A percentile compares a stretch with the other conserved stretches of the same genome.
Conservation (phyloP, 2,329 filamentous ascomycete species). For the Pyrenophora teres region DNA sequence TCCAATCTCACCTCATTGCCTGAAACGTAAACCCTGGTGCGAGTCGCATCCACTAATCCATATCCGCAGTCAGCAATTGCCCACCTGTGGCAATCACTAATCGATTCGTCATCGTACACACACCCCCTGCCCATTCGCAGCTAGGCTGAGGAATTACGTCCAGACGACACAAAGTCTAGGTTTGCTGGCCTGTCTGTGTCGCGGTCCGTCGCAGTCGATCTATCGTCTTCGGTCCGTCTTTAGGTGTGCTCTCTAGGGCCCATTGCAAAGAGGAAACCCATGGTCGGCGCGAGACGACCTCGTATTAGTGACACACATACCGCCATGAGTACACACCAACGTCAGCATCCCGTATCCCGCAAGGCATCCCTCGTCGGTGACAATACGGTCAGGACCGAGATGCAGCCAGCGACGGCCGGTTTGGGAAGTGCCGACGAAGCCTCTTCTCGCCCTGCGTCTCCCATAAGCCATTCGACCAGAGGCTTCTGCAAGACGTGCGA, state of each 20-base stretch:
- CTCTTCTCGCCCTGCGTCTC: slow-evolving; percentile 16
- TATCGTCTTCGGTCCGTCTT: slow-evolving; percentile 7
- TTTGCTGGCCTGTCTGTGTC: not conserved
- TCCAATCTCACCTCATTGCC: not conserved
- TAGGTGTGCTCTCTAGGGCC: not conserved
- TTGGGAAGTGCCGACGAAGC: slow-evolving; percentile 17
- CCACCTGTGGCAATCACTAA: slow-evolving; percentile 1
- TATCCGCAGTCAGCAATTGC: not conserved
- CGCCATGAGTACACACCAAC: slow-evolving; percentile 11
- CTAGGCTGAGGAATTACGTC: not conserved
- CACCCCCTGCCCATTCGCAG: slow-evolving; percentile 5
- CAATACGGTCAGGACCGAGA: slow-evolving; percentile 1
- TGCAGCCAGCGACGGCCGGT: slow-evolving; percentile 6
- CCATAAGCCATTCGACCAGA: slow-evolving; percentile 28
- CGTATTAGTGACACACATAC: slow-evolving; percentile 5
- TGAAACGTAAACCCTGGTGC: not conserved
- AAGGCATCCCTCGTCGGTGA: slow-evolving; percentile 11
- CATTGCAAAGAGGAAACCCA: not conserved
- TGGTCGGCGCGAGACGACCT: slow-evolving; percentile 1
- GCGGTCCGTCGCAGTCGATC: not conserved
- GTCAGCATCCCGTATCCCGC: slow-evolving; percentile 17
- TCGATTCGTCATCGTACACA: slow-evolving; percentile 1
- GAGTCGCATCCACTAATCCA: not conserved
- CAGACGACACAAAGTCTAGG: too few species aligned
- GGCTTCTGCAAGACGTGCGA: slow-evolving; percentile 40